Conservation (phyloP, 2,329 filamentous ascomycete species). For the Grosmannia clavigera region DNA sequence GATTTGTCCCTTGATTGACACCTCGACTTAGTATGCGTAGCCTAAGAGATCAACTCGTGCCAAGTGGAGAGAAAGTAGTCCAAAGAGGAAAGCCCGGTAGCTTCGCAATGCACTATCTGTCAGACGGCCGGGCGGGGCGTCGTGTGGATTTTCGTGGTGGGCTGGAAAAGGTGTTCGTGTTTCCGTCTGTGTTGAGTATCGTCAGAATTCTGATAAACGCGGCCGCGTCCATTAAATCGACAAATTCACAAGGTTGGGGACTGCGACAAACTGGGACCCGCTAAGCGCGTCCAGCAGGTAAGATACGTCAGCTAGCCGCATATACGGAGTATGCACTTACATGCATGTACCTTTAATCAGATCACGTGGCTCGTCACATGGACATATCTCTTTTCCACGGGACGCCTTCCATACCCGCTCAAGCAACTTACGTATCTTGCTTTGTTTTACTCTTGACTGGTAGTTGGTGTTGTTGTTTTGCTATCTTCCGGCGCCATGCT, state of each 20-base stretch:
- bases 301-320: not conserved
- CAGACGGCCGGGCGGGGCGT: not conserved
- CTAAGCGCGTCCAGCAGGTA: not conserved
- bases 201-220: slow-evolving; percentile 4
- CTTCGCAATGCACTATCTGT: not conserved
- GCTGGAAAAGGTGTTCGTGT: not conserved
- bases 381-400: not conserved
- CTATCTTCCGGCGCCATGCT: slow-evolving; percentile 10
- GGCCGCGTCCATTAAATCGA: not conserved
- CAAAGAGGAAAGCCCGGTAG: not conserved
- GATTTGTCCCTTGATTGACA: not conserved
- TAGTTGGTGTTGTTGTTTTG: slow-evolving; percentile 5
- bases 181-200: slow-evolving; percentile 1
- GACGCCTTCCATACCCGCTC: not conserved
- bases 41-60: not conserved
- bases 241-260: not conserved
- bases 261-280: not conserved
- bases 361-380: not conserved
- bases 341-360: not conserved
- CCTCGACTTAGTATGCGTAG: not conserved
- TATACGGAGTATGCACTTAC: not conserved
- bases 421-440: not conserved
- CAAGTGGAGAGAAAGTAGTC: not conserved
- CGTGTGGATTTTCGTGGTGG: not conserved
- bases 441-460: not conserved